Evolutionary conservation across 2,329 filamentous ascomycete species (phyloP).

Genomic region (Fusarium nodosum): DNA sequence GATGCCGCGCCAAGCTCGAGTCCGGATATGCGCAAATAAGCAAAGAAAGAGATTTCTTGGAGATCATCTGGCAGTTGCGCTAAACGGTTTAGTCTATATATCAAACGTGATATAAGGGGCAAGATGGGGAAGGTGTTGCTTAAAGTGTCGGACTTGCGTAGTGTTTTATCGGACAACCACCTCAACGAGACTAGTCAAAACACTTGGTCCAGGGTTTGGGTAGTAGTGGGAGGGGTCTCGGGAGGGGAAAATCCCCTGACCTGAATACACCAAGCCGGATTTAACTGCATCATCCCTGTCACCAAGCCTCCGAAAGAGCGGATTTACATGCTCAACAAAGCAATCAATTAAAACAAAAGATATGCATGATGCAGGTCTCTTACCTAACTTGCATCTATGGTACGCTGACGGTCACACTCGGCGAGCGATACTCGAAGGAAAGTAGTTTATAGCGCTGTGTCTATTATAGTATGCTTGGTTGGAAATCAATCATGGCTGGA

Average conservation of each 20-base stretch:
- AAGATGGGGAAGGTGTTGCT: constrained; percentile 8
- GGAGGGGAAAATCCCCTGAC: constrained; percentile 7
- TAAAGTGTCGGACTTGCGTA: not conserved
- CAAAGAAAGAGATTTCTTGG: not conserved
- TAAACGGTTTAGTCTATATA: not conserved
- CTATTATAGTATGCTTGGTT: not conserved
- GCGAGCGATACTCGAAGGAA: not conserved
- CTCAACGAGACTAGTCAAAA: constrained; percentile 7
- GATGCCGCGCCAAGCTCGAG: not conserved
- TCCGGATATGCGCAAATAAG: constrained; percentile 1
- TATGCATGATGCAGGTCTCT: constrained; percentile 9
- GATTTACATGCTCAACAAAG: constrained; percentile 6
- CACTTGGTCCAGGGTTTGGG: not conserved
- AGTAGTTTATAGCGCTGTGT: not conserved
- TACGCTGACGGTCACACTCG: constrained; percentile 18
- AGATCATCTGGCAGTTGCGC: not conserved
- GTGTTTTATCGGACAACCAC: not conserved
- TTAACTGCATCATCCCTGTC: not conserved
- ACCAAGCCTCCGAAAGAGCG: not conserved
- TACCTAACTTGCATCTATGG: not conserved
- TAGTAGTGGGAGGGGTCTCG: not conserved
- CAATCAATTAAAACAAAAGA: constrained; percentile 10
- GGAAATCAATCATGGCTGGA: not conserved
- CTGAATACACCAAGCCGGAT: not conserved
- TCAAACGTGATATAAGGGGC: constrained; percentile 12